phyloP scores from a whole-genome alignment of 129 eudicot species.

The Escallonia rubra region DNA sequence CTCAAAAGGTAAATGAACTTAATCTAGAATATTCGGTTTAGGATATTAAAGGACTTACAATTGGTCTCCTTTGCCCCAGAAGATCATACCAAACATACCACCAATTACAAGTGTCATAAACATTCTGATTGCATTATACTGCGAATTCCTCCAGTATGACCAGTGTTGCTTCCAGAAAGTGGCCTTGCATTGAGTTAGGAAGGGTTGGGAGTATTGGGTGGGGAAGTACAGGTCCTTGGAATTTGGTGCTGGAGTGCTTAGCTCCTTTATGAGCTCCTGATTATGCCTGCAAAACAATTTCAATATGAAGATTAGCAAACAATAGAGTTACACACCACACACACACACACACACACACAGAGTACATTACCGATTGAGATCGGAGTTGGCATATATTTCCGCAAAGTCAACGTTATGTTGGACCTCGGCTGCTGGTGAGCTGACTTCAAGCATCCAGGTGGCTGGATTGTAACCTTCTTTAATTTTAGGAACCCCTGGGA shows the following conservation, averaged over 20 bases:
- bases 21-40: too few relatives aligned
- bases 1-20: too few relatives aligned
- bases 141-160: conserved; percentile 54
- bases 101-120: conserved; percentile 32
- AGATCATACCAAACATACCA: conserved; percentile 36
- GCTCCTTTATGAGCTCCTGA: conserved; percentile 27
- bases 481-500: conserved; percentile 41
- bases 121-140: conserved; percentile 35
- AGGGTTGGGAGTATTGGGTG: conserved; percentile 27
- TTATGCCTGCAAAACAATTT: conserved; percentile 12
- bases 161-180: conserved; percentile 50
- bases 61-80: conserved; percentile 29
- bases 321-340: too few relatives aligned
- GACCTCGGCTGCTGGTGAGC: conserved; percentile 18
- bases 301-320: too few relatives aligned
- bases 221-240: conserved; percentile 31
- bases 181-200: conserved; percentile 36
- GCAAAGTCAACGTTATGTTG: conserved; percentile 34
- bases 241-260: conserved; percentile 23
- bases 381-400: conserved; percentile 28
- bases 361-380: conserved; percentile 28
- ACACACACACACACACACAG: not conserved
- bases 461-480: conserved; percentile 45
- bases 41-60: conserved; percentile 14
- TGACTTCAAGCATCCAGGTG: conserved; percentile 47